Percentiles rank a stretch among this genome's conserved stretches.
These are phyloP conservation scores for Leccinum subfulvum DNA, from an alignment of 1,284 basidiomycete genomes.

Conservation along the genomic window DNA sequence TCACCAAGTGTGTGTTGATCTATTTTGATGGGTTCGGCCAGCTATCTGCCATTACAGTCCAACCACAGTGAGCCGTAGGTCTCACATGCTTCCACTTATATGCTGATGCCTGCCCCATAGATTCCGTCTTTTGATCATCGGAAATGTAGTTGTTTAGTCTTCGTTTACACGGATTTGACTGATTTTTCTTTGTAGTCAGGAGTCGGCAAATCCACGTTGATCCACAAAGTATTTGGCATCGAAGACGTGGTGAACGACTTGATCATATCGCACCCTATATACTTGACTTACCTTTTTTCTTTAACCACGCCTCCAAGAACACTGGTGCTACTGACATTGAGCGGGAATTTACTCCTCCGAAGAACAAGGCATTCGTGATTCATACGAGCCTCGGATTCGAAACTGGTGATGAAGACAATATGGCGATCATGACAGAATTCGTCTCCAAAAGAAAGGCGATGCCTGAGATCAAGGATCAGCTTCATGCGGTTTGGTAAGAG, in stretches of 20 bases:
- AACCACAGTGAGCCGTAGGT: conserved; percentile 5
- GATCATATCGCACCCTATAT: neutral
- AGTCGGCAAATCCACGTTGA: conserved; percentile 20
- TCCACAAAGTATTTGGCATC: conserved; percentile 18
- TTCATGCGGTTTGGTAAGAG: conserved; percentile 20
- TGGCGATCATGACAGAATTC: conserved; percentile 5
- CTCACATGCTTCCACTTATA: neutral
- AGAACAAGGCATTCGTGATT: conserved; percentile 16
- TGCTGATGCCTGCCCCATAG: conserved; percentile 1
- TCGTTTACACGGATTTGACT: neutral
- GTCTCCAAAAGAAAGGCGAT: conserved; percentile 3
- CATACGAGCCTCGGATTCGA: conserved; percentile 23
- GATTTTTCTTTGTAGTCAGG: conserved; percentile 11
- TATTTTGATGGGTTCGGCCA: neutral
- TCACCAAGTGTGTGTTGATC: neutral
- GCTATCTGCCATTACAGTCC: conserved; percentile 1
- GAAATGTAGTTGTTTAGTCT: conserved; percentile 8
- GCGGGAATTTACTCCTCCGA: conserved; percentile 8
- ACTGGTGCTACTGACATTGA: conserved; percentile 11
- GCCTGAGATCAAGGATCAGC: conserved; percentile 8
- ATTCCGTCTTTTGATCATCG: conserved; percentile 19
- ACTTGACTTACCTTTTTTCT: neutral
- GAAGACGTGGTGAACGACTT: conserved; percentile 9
- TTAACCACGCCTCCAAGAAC: conserved; percentile 3
- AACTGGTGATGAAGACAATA: conserved; percentile 12